These are phyloP conservation scores for Fusarium brevicatenulatum DNA, from an alignment of 2,329 filamentous ascomycete genomes.

Conservation along the genomic window DNA sequence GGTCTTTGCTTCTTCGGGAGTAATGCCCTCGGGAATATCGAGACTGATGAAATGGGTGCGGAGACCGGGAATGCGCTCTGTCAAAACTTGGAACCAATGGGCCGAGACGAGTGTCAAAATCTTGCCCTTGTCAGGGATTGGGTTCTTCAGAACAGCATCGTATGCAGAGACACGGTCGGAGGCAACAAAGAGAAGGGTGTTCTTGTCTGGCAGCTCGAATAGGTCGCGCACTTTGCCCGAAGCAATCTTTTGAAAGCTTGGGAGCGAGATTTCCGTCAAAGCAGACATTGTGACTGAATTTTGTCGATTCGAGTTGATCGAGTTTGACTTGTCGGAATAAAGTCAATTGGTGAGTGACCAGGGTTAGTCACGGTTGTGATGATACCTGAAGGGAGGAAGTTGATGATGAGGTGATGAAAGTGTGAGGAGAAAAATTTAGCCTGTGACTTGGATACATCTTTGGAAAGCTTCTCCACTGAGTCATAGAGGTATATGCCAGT, in stretches of 20 bases:
- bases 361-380: background rate
- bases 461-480: slow-evolving; percentile 38
- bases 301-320: background rate
- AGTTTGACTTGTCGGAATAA: background rate
- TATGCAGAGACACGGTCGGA: slow-evolving; percentile 92
- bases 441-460: slow-evolving; percentile 21
- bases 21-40: slow-evolving; percentile 51
- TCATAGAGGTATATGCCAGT: slow-evolving; percentile 13
- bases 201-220: slow-evolving; percentile 75
- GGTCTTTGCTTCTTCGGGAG: slow-evolving; percentile 57
- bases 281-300: slow-evolving; percentile 22
- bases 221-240: slow-evolving; percentile 82
- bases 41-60: slow-evolving; percentile 64
- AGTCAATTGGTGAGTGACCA: background rate
- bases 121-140: slow-evolving; percentile 62
- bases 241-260: slow-evolving; percentile 50
- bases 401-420: slow-evolving; percentile 31
- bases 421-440: slow-evolving; percentile 41
- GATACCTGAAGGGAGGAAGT: slow-evolving; percentile 5
- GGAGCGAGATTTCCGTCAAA: slow-evolving; percentile 39
- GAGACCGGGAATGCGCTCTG: slow-evolving; percentile 57
- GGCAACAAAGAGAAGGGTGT: slow-evolving; percentile 79
- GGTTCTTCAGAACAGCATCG: slow-evolving; percentile 78
- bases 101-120: slow-evolving; percentile 60
- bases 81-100: slow-evolving; percentile 65